Evolutionary conservation across 1,139 yeast genomes (phyloP).

Genomic region (Debaryomyces udenii): DNA sequence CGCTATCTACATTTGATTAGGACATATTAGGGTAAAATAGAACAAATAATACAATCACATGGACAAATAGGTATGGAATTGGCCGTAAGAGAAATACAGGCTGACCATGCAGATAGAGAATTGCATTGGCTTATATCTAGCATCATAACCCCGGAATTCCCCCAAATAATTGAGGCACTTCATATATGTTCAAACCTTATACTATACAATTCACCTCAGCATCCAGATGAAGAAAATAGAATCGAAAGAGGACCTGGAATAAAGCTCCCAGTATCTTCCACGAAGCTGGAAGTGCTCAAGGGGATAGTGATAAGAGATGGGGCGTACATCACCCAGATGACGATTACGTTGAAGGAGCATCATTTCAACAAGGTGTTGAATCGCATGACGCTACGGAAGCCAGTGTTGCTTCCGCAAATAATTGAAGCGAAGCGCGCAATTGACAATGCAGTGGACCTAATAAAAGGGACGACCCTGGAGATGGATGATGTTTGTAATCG

Average conservation of each 20-base stretch:
- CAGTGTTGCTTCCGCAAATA: constrained; percentile 38
- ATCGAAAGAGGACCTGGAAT: constrained; percentile 42
- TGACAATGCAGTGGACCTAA: constrained; percentile 31
- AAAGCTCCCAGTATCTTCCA: constrained; percentile 43
- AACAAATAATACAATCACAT: too few species aligned
- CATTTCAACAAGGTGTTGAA: constrained; percentile 36
- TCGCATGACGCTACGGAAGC: constrained; percentile 30
- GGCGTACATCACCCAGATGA: constrained; percentile 36
- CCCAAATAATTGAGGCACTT: constrained; percentile 45
- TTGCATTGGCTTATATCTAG: constrained; percentile 43
- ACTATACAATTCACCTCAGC: constrained; percentile 42
- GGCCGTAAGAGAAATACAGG: constrained; percentile 21
- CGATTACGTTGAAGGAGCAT: constrained; percentile 30
- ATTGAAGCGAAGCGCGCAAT: constrained; percentile 36
- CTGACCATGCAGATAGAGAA: constrained; percentile 32
- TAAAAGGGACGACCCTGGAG: constrained; percentile 22
- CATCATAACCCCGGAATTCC: constrained; percentile 40
- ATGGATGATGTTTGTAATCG: constrained; percentile 14
- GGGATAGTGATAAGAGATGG: constrained; percentile 50
- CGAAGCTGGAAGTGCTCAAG: constrained; percentile 43
- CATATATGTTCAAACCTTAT: constrained; percentile 43
- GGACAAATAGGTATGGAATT: constrained; percentile 1
- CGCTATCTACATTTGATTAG: too few species aligned
- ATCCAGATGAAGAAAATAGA: constrained; percentile 30
- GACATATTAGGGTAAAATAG: too few species aligned